Evolutionary conservation across 768 basidiomycete genomes (phyloP).

Genomic region (Amanita exitialis): DNA sequence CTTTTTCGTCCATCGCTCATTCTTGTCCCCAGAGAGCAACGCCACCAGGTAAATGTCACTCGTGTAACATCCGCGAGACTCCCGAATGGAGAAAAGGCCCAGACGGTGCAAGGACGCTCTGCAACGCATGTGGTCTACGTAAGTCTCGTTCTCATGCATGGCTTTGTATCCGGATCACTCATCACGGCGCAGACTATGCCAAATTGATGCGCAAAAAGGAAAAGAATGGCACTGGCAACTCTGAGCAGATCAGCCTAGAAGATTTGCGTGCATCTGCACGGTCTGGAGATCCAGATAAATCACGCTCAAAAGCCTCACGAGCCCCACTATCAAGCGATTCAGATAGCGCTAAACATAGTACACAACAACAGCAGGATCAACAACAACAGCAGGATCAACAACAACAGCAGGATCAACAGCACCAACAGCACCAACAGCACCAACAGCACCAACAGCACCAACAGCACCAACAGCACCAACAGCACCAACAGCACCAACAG

Average conservation of each 20-base stretch:
- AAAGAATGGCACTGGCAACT: conserved; percentile 50
- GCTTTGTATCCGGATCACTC: not conserved
- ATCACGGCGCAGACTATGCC: conserved; percentile 51
- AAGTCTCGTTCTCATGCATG: conserved; percentile 21
- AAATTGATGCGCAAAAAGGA: conserved; percentile 76
- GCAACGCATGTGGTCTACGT: conserved; percentile 84
- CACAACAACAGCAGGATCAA: conserved; percentile 7
- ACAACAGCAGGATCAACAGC: not conserved
- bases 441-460: conserved; percentile 6
- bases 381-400: not conserved
- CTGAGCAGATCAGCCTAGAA: conserved; percentile 60
- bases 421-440: not conserved
- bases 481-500: not conserved
- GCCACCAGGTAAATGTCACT: conserved; percentile 81
- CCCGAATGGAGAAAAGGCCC: conserved; percentile 86
- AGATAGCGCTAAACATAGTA: conserved; percentile 19
- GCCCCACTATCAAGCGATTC: conserved; percentile 18
- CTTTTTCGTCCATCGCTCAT: conserved; percentile 6
- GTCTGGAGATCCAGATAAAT: conserved; percentile 40
- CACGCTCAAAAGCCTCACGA: conserved; percentile 15
- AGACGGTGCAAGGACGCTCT: conserved; percentile 74
- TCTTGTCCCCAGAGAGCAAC: conserved; percentile 56
- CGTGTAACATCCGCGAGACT: conserved; percentile 79
- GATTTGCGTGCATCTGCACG: conserved; percentile 64
- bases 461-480: not conserved